Evolutionary conservation across 2,329 filamentous ascomycete genomes (phyloP).

Genomic region (Pyricularia grisea): DNA sequence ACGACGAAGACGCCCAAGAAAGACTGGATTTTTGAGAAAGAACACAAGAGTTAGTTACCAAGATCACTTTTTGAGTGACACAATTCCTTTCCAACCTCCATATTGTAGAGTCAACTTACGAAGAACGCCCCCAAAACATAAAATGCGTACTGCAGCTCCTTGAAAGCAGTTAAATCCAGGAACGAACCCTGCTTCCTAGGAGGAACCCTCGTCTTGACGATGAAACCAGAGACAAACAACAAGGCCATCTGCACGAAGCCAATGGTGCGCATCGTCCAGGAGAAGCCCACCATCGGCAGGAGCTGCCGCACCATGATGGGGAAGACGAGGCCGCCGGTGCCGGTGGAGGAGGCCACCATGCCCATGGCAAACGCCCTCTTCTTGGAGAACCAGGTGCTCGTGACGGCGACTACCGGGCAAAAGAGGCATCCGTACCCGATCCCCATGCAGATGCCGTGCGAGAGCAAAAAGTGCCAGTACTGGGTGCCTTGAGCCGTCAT

Average conservation of each 20-base stretch:
- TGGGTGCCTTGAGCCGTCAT: constrained; percentile 28
- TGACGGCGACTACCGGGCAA: constrained; percentile 52
- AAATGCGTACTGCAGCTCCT: constrained; percentile 42
- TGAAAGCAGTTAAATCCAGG: constrained; percentile 36
- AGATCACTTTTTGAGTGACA: too few relatives aligned
- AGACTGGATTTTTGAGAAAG: constrained; percentile 17
- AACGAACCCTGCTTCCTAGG: constrained; percentile 17
- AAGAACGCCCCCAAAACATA: constrained; percentile 40
- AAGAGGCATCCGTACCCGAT: constrained; percentile 54
- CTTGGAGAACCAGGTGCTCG: constrained; percentile 56
- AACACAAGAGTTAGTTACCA: too few relatives aligned
- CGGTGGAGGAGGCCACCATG: constrained; percentile 48
- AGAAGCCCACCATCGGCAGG: constrained; percentile 45
- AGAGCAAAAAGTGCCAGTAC: constrained; percentile 47
- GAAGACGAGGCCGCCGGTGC: constrained; percentile 50
- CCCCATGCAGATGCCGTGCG: constrained; percentile 45
- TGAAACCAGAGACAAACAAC: constrained; percentile 25
- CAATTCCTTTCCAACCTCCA: not conserved
- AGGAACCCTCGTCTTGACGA: constrained; percentile 35
- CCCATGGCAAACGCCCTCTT: constrained; percentile 52
- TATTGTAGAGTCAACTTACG: constrained; percentile 12
- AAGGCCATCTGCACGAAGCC: constrained; percentile 51
- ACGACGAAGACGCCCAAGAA: constrained; percentile 46
- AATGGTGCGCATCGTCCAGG: constrained; percentile 46
- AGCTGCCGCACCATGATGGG: constrained; percentile 48